Evolutionary conservation across 257 asterid genomes (phyloP).

Genomic region (Voacanga thouarsii): DNA sequence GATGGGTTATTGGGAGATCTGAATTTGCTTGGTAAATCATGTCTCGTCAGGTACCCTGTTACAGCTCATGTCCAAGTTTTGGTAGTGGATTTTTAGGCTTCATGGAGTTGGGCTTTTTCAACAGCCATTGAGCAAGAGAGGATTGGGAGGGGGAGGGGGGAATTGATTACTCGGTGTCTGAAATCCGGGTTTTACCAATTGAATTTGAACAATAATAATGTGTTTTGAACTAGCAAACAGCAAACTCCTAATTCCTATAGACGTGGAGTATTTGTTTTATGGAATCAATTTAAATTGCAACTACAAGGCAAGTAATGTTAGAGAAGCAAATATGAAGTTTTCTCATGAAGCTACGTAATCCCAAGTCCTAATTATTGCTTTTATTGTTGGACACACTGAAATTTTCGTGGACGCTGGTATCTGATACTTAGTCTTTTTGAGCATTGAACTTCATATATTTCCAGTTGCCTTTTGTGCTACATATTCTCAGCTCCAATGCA

Average conservation of each 20-base stretch:
- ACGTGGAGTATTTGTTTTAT: not conserved
- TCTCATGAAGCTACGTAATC: not conserved
- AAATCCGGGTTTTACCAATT: not conserved
- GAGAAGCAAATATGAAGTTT: not conserved
- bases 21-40: not conserved
- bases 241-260: not conserved
- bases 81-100: not conserved
- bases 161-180: not conserved
- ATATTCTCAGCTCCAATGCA: not conserved
- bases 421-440: not conserved
- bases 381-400: not conserved
- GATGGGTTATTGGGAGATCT: not conserved
- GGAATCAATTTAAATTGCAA: not conserved
- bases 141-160: not conserved
- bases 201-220: not conserved
- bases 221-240: not conserved
- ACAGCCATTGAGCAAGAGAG: not conserved
- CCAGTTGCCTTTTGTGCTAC: not conserved
- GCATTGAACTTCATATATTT: not conserved
- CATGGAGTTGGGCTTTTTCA: not conserved
- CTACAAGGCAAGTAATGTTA: not conserved
- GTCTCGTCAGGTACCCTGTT: not conserved
- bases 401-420: not conserved
- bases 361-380: not conserved
- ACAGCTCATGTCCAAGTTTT: not conserved